Evolutionary conservation across 805 yeast genomes (phyloP), one percentile per base, ranked within the genome.

Genomic region (Wickerhamomyces silvicola): DNA sequence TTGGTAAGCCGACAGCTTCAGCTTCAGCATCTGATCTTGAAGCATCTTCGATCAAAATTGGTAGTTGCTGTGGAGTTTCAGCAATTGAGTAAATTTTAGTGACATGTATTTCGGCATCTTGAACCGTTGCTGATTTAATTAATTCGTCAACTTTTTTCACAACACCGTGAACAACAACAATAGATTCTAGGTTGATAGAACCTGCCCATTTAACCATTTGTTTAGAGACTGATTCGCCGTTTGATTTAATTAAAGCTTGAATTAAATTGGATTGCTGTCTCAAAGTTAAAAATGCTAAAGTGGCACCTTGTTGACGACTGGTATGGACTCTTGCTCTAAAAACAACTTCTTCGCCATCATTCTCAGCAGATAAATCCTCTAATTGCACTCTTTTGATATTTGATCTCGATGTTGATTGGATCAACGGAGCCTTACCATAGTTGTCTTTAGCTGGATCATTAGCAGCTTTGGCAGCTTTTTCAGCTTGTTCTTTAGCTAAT

Each of bases 171-270:
- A 92, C 95, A 31, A 92, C 65, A 11, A 92, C 97, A 60, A 92
- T 90, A 29, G 92, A 75, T 64, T 92, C 99, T 48, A 84, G 70
- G 54, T 77, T 82, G 56, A 92, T 72, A 22, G 82, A 66, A 23
- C 90, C 84, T 18, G 87, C 81, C 95, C 96, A 92, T 65, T 92
- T 92, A 45, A 88, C 94, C 90, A 92, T 83, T 59, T 82, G 95
- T 64, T 92, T 92, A 32, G 95, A 83, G 29, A 92, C 70, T 28
- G 79, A 64, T 41, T 77, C 78, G 50, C 75, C 75, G 51, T 81
- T 77, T 39, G 82, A 81, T 55, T 80, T 85, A 42, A 88, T 67
- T 41, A 92, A 70, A 37, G 82, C 95, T 69, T 90, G 97, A 50
- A 88, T 75, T 51, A 81, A 63, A 38, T 75, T 73, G 34, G 74